Percentiles rank a stretch among this genome's conserved stretches.
Conservation (phyloP, 371 early-diverging fungal species). For the Apophysomyces ossiformis region DNA sequence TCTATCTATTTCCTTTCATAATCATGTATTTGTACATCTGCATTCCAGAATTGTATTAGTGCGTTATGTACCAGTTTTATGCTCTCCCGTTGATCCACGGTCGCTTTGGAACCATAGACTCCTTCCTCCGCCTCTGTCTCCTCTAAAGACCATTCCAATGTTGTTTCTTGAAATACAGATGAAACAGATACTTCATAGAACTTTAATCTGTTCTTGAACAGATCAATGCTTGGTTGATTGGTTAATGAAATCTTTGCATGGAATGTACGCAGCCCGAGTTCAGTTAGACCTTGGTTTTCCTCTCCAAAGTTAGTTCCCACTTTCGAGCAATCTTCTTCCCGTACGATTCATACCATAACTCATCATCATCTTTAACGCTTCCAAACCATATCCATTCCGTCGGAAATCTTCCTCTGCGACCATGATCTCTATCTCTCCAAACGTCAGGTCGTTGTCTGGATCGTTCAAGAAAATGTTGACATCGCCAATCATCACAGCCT, state of each 20-base stretch:
- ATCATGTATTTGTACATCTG: slow-evolving; percentile 13
- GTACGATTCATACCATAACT: slow-evolving; percentile 61
- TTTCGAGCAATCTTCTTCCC: neutral
- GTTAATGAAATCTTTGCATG: slow-evolving; percentile 80
- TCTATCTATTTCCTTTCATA: slow-evolving; percentile 4
- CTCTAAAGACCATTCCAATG: slow-evolving; percentile 57
- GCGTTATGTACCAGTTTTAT: slow-evolving; percentile 6
- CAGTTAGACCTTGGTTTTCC: neutral
- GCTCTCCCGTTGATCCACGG: slow-evolving; percentile 22
- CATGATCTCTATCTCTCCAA: slow-evolving; percentile 94
- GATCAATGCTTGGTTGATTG: slow-evolving; percentile 71
- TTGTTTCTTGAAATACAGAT: slow-evolving; percentile 78
- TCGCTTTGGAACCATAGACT: slow-evolving; percentile 38
- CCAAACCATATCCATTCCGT: slow-evolving; percentile 71
- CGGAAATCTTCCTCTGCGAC: slow-evolving; percentile 79
- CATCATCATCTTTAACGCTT: slow-evolving; percentile 84
- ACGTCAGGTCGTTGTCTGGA: slow-evolving; percentile 64
- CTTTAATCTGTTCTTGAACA: slow-evolving; percentile 74
- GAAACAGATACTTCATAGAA: slow-evolving; percentile 71
- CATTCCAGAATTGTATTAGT: slow-evolving; percentile 18
- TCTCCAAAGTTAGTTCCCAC: neutral
- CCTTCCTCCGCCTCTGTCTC: slow-evolving; percentile 26
- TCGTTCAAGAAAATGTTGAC: slow-evolving; percentile 93
- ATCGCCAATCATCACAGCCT: slow-evolving; percentile 85
- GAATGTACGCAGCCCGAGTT: slow-evolving; percentile 66